These are phyloP conservation scores for Fremontodendron californicum DNA, from an alignment of 345 rosid genomes.

Conservation along the genomic window DNA sequence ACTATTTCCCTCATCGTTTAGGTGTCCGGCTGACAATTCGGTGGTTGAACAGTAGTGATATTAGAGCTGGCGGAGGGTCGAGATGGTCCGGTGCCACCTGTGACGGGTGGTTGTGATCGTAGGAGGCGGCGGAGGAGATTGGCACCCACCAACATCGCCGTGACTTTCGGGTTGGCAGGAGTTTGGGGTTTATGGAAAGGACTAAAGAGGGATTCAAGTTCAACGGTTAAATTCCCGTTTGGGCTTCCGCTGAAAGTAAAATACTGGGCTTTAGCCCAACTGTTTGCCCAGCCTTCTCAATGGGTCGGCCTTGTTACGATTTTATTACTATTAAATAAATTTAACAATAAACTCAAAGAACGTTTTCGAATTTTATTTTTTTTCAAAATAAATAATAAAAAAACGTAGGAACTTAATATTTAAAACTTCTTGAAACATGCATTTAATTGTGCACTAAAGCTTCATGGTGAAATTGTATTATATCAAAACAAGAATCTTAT, in stretches of 20 bases:
- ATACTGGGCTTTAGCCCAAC: not conserved
- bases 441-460: too few species aligned
- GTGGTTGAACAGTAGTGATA: slow-evolving; percentile 23
- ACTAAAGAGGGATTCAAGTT: not conserved
- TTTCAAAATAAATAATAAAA: too few species aligned
- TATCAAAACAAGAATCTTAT: too few species aligned
- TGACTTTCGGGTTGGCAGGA: too few species aligned
- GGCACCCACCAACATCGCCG: slow-evolving; percentile 18
- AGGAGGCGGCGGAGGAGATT: slow-evolving; percentile 36
- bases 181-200: not conserved
- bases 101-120: slow-evolving; percentile 13
- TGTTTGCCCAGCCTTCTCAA: not conserved
- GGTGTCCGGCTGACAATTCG: not conserved
- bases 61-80: slow-evolving; percentile 12
- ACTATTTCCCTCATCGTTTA: not conserved
- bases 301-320: not conserved
- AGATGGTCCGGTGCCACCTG: not conserved
- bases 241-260: not conserved
- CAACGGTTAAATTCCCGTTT: not conserved
- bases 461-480: too few species aligned
- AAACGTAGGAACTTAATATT: too few species aligned
- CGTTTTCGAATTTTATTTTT: too few species aligned
- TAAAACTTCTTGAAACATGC: too few species aligned
- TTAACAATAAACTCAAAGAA: not conserved
- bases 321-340: not conserved